These are phyloP conservation scores for Aspergillus indologenus DNA, from an alignment of 495 filamentous ascomycete genomes.

Conservation along the genomic window DNA sequence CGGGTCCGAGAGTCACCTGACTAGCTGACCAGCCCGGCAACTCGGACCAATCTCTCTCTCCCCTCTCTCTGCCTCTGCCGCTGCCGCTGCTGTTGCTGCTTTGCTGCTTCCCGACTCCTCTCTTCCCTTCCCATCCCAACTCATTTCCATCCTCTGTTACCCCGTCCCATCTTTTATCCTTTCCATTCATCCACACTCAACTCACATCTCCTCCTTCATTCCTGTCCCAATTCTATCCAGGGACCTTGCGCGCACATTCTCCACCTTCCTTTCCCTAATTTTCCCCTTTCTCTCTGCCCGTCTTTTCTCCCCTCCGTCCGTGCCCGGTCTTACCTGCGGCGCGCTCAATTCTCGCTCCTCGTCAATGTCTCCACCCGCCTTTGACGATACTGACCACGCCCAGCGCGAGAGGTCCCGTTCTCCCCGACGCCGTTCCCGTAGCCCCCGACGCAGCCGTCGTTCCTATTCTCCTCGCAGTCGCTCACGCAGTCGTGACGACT, in stretches of 20 bases:
- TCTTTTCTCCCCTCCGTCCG: slow-evolving; percentile 10
- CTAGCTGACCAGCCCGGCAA: not conserved
- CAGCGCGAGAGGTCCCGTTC: slow-evolving; percentile 96
- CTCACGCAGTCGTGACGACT: slow-evolving; percentile 86
- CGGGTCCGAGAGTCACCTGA: not conserved
- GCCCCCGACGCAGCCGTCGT: slow-evolving; percentile 69
- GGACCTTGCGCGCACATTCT: slow-evolving; percentile 12
- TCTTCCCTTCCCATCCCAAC: slow-evolving; percentile 7
- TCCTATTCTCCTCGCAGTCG: slow-evolving; percentile 93
- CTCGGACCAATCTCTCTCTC: not conserved
- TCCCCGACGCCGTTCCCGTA: slow-evolving; percentile 82
- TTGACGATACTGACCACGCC: slow-evolving; percentile 37
- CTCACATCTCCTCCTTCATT: not conserved
- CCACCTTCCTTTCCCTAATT: slow-evolving; percentile 8
- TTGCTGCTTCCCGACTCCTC: too few species aligned
- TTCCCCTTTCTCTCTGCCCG: slow-evolving; percentile 10
- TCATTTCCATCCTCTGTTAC: too few species aligned
- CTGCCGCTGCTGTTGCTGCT: not conserved
- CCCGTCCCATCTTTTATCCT: slow-evolving; percentile 1
- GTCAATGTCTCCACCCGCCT: slow-evolving; percentile 35
- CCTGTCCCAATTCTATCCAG: not conserved
- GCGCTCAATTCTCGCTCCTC: slow-evolving; percentile 21
- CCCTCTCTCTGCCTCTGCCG: not conserved
- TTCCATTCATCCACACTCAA: not conserved
- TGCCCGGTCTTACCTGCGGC: slow-evolving; percentile 12